Evolutionary conservation across 176 grass and related monocot genomes (phyloP).

Genomic region (Echinochloa phyllopogon): DNA sequence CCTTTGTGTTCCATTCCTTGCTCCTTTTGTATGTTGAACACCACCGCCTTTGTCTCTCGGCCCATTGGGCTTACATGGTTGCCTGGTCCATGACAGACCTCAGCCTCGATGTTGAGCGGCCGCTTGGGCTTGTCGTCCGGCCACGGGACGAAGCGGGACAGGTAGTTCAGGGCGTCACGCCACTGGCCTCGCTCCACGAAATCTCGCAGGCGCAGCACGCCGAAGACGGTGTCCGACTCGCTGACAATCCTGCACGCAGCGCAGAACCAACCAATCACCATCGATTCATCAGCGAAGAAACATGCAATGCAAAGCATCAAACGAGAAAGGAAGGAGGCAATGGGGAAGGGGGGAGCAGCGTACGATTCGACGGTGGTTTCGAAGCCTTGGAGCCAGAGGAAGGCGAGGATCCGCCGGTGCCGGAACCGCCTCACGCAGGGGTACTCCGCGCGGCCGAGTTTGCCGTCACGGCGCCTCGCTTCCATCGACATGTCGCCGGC

Average conservation of each 20-base stretch:
- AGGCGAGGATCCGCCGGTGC: neutral
- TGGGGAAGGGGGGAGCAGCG: neutral
- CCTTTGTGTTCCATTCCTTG: no score
- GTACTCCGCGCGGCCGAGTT: neutral
- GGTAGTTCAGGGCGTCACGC: neutral
- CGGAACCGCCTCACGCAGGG: neutral
- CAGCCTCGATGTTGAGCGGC: neutral
- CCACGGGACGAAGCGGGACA: neutral
- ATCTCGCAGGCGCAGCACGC: neutral
- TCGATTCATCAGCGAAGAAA: no score
- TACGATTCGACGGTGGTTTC: neutral
- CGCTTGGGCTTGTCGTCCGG: no score
- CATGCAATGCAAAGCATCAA: neutral
- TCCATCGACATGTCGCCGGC: no score
- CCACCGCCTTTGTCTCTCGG: no score
- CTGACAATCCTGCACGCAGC: neutral
- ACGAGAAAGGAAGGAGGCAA: neutral
- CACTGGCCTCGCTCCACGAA: neutral
- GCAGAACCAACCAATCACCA: neutral
- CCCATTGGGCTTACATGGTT: no score
- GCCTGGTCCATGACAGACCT: no score
- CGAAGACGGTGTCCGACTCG: neutral
- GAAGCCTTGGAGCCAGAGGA: constrained; percentile 3
- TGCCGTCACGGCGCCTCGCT: no score
- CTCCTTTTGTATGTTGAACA: no score